Percentiles rank a stretch among this genome's conserved stretches.
These are phyloP conservation scores for Dothidotthia symphoricarpi DNA, from an alignment of 2,329 filamentous ascomycete genomes.

Conservation along the genomic window DNA sequence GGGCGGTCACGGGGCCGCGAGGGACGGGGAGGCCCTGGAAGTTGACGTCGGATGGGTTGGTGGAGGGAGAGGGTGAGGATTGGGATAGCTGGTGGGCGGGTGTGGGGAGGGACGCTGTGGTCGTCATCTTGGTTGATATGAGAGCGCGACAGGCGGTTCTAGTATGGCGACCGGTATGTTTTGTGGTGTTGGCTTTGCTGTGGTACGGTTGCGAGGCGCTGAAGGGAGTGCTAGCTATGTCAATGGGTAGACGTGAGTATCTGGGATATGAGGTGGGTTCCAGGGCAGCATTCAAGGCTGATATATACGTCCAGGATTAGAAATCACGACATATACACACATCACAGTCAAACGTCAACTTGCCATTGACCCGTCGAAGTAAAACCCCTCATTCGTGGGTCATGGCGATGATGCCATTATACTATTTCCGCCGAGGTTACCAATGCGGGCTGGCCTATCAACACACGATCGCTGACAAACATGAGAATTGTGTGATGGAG, in stretches of 20 bases:
- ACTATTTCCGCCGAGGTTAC: slow-evolving; percentile 32
- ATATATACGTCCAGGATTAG: slow-evolving; percentile 32
- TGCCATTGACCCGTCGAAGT: slow-evolving; percentile 10
- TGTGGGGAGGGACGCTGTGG: slow-evolving; percentile 43
- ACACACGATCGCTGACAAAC: slow-evolving; percentile 24
- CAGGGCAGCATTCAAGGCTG: slow-evolving; percentile 3
- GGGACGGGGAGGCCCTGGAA: slow-evolving; percentile 33
- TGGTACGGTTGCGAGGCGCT: not conserved
- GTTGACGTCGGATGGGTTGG: slow-evolving; percentile 29
- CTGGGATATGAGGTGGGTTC: slow-evolving; percentile 3
- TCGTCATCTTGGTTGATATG: slow-evolving; percentile 40
- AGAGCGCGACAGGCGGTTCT: not conserved
- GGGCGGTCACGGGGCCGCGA: slow-evolving; percentile 26
- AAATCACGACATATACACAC: slow-evolving; percentile 21
- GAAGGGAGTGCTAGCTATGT: not conserved
- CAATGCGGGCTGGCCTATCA: slow-evolving; percentile 25
- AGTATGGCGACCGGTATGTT: not conserved
- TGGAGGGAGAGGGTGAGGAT: slow-evolving; percentile 22
- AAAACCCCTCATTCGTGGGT: slow-evolving; percentile 17
- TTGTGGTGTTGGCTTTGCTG: not conserved
- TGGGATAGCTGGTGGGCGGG: slow-evolving; percentile 44
- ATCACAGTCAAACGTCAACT: slow-evolving; percentile 1
- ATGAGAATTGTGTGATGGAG: slow-evolving; percentile 23
- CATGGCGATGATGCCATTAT: slow-evolving; percentile 37
- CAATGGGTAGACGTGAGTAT: slow-evolving; percentile 11